Percentiles rank a stretch among this genome's conserved stretches.
These are phyloP conservation scores for Ogataea hybrid DNA, from an alignment of 1,139 yeast species.

Conservation along the genomic window DNA sequence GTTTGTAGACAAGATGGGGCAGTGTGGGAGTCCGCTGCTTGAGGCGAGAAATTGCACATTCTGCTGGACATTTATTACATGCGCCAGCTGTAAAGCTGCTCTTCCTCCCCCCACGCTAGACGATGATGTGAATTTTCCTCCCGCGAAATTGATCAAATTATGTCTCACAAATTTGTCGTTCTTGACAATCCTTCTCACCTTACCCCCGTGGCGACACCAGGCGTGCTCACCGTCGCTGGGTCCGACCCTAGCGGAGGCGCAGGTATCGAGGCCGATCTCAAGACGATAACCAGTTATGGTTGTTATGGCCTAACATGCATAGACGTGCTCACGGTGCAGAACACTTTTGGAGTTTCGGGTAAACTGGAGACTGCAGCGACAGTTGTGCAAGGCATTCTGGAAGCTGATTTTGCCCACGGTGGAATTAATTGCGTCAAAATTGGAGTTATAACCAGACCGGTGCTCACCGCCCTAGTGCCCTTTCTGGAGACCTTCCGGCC, in stretches of 20 bases:
- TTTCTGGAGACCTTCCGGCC: constrained; percentile 34
- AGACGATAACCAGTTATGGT: constrained; percentile 73
- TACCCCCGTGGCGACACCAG: constrained; percentile 3
- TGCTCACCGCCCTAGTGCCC: constrained; percentile 47
- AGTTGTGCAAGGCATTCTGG: constrained; percentile 46
- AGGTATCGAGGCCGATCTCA: constrained; percentile 91
- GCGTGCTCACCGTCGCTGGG: constrained; percentile 72
- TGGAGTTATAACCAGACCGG: constrained; percentile 70
- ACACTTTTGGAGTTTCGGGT: constrained; percentile 57
- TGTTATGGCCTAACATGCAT: constrained; percentile 82
- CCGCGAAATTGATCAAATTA: too few relatives aligned
- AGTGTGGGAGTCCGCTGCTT: too few relatives aligned
- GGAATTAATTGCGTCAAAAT: constrained; percentile 70
- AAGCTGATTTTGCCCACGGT: constrained; percentile 49
- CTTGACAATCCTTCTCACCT: background rate
- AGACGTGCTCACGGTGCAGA: constrained; percentile 81
- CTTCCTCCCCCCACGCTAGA: too few relatives aligned
- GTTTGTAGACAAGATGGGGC: too few relatives aligned
- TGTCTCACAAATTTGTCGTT: background rate
- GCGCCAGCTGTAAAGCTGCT: too few relatives aligned
- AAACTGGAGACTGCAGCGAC: constrained; percentile 46
- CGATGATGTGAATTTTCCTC: too few relatives aligned
- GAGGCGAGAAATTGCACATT: too few relatives aligned
- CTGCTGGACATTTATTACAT: too few relatives aligned
- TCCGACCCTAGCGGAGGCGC: constrained; percentile 94